These are phyloP conservation scores for Austroboletus novae-zelandiae DNA, from an alignment of 1,284 basidiomycete genomes.

Conservation along the genomic window DNA sequence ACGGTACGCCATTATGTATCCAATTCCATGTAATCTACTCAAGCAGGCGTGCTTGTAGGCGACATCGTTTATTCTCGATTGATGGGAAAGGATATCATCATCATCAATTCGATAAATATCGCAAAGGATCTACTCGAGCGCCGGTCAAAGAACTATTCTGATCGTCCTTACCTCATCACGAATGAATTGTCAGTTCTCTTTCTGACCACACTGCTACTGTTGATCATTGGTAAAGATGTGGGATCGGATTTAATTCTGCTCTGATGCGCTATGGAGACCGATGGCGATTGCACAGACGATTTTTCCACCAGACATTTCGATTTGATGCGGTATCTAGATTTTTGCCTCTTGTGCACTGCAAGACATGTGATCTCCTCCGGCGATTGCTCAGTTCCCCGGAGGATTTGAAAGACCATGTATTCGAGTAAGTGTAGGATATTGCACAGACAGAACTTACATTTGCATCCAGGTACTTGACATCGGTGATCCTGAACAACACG, in stretches of 20 bases:
- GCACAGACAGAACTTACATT: background rate
- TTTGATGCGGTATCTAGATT: slow-evolving; percentile 14
- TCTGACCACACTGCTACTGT: background rate
- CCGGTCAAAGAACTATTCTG: slow-evolving; percentile 4
- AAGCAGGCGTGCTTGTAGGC: no score
- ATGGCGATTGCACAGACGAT: slow-evolving; percentile 38
- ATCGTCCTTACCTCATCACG: slow-evolving; percentile 3
- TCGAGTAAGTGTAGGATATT: background rate
- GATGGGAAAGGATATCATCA: slow-evolving; percentile 6
- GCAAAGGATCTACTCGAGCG: slow-evolving; percentile 4
- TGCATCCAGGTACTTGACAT: slow-evolving; percentile 7
- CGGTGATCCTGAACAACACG: slow-evolving; percentile 11
- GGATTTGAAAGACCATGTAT: slow-evolving; percentile 24
- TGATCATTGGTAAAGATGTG: slow-evolving; percentile 32
- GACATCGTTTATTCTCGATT: background rate
- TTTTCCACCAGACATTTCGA: slow-evolving; percentile 32
- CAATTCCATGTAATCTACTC: no score
- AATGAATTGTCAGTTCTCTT: background rate
- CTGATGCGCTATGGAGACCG: slow-evolving; percentile 36
- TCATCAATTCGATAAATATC: slow-evolving; percentile 8
- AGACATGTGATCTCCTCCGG: slow-evolving; percentile 4
- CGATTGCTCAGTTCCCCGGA: slow-evolving; percentile 27
- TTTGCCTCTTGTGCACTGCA: slow-evolving; percentile 16
- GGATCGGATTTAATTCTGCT: slow-evolving; percentile 32
- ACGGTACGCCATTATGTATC: no score